A percentile compares a stretch with the other conserved stretches of the same genome.
Conservation (phyloP, 2,329 filamentous ascomycete species). For the Xylariaceae sp. region DNA sequence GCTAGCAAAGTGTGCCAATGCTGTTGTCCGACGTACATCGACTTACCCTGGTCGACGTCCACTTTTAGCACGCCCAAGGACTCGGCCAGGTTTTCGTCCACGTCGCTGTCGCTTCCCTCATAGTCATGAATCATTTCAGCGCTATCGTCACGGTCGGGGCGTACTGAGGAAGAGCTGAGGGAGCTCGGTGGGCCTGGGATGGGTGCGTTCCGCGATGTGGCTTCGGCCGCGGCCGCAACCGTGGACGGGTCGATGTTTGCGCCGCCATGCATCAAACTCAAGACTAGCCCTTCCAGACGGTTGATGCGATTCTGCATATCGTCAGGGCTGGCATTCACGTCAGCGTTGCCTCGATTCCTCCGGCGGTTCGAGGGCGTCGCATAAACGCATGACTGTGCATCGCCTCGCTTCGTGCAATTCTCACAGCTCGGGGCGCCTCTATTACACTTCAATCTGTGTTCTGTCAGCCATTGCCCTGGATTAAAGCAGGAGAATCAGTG, state of each 20-base stretch:
- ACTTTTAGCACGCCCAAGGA: constrained; percentile 81
- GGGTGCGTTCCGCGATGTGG: constrained; percentile 26
- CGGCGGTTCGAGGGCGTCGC: constrained; percentile 65
- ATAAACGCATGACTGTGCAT: constrained; percentile 78
- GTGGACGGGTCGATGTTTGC: constrained; percentile 42
- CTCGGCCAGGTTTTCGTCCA: constrained; percentile 62
- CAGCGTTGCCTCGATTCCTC: constrained; percentile 58
- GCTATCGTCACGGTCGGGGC: constrained; percentile 54
- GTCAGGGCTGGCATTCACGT: constrained; percentile 62
- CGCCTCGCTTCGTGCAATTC: constrained; percentile 86
- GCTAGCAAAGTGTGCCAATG: constrained; percentile 77
- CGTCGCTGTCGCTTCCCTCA: constrained; percentile 61
- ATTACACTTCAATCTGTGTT: constrained; percentile 67
- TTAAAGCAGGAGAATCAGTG: constrained; percentile 19
- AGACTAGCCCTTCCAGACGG: constrained; percentile 82
- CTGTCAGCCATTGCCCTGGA: constrained; percentile 32
- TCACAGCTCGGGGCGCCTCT: constrained; percentile 77
- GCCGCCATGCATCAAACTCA: constrained; percentile 91
- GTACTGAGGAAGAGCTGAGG: constrained; percentile 42
- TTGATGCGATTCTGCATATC: constrained; percentile 99
- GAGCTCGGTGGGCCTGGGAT: constrained; percentile 34
- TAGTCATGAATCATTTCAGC: constrained; percentile 45
- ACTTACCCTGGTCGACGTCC: constrained; percentile 69
- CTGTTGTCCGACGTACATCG: constrained; percentile 74
- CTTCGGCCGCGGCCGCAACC: constrained; percentile 32